phyloP scores from a whole-genome alignment of 805 yeast species.

The Candida parachauliodes region DNA sequence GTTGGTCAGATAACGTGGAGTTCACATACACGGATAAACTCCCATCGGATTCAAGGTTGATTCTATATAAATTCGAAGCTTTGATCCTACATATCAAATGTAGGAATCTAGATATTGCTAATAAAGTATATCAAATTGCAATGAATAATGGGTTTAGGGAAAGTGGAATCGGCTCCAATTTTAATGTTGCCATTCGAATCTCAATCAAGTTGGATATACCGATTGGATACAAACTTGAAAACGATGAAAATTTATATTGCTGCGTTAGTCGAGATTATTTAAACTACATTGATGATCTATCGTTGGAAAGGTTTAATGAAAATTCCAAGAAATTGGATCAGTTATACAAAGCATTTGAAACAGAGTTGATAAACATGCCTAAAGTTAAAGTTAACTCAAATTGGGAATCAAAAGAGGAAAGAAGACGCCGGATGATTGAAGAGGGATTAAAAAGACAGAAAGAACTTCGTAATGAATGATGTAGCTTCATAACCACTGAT shows the following conservation, averaged over 20 bases:
- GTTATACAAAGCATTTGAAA: slow-evolving; percentile 41
- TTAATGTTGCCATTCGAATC: slow-evolving; percentile 73
- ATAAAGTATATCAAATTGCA: slow-evolving; percentile 61
- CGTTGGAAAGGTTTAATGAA: slow-evolving; percentile 63
- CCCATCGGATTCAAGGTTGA: slow-evolving; percentile 40
- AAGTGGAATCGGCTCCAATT: slow-evolving; percentile 78
- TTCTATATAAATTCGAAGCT: slow-evolving; percentile 81
- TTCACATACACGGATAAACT: slow-evolving; percentile 14
- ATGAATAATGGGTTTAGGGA: slow-evolving; percentile 87
- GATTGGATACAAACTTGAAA: slow-evolving; percentile 51
- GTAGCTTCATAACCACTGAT: no score
- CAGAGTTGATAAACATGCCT: slow-evolving; percentile 15
- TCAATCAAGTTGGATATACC: slow-evolving; percentile 76
- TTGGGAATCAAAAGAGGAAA: neutral
- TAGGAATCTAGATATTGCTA: slow-evolving; percentile 55
- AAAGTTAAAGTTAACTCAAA: neutral
- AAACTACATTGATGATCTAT: slow-evolving; percentile 47
- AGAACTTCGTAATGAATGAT: slow-evolving; percentile 8
- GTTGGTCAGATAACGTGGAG: slow-evolving; percentile 44
- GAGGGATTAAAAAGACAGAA: slow-evolving; percentile 47
- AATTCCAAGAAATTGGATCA: slow-evolving; percentile 55
- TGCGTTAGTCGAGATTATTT: slow-evolving; percentile 55
- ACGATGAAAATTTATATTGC: slow-evolving; percentile 24
- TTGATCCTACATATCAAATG: slow-evolving; percentile 82
- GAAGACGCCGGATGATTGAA: slow-evolving; percentile 48